A percentile compares a stretch with the other conserved stretches of the same genome.
Conservation (phyloP, 495 filamentous ascomycete genomes). For the Xylaria scruposa region DNA sequence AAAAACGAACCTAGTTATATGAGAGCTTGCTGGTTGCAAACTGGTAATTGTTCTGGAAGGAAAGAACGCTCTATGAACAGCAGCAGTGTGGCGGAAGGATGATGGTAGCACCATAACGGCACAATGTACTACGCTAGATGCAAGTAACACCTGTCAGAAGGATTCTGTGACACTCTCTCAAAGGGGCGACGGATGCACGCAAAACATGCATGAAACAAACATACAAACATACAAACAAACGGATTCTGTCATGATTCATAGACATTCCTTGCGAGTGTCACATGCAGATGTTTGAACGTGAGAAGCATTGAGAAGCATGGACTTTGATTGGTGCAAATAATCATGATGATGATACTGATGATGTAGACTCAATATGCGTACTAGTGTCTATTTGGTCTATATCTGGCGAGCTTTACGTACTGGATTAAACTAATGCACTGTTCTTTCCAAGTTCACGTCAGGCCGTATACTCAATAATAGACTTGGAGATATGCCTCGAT, state of each 20-base stretch:
- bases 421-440: slow-evolving; percentile 12
- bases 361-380: slow-evolving; percentile 8
- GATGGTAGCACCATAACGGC: slow-evolving; percentile 15
- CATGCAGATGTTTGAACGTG: background rate
- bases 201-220: slow-evolving; percentile 14
- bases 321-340: background rate
- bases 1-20: background rate
- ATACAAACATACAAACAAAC: background rate
- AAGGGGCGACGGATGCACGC: background rate
- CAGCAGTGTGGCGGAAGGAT: background rate
- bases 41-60: background rate
- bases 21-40: background rate
- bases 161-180: background rate
- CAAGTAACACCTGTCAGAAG: slow-evolving; percentile 16
- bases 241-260: background rate
- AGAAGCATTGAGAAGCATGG: background rate
- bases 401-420: slow-evolving; percentile 9
- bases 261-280: background rate
- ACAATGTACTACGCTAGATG: slow-evolving; percentile 11
- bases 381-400: slow-evolving; percentile 20
- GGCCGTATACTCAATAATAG: slow-evolving; percentile 3
- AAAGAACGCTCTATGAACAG: background rate
- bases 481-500: background rate
- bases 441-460: background rate
- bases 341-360: background rate